Conservation (phyloP, 441 rosid genomes). For the Pelargonium citronellum region DNA sequence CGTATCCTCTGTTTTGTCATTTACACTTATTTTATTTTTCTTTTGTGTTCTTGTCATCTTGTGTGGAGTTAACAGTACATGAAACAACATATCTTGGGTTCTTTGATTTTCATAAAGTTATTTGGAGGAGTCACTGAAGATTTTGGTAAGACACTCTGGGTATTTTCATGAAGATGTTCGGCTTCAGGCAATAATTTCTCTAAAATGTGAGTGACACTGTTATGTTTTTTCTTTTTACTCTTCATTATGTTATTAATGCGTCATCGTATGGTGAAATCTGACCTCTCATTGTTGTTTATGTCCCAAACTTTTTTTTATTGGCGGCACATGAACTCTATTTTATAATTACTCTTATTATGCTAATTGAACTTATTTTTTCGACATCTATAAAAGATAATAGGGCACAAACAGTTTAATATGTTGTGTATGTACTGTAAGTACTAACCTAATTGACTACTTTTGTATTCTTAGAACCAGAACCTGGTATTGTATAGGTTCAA, state of each 20-base stretch:
- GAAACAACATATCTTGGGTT: constrained; percentile 20
- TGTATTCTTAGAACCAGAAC: neutral
- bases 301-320: neutral
- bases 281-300: neutral
- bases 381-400: neutral
- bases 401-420: neutral
- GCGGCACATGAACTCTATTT: neutral
- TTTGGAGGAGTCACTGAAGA: constrained; percentile 80
- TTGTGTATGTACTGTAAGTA: neutral
- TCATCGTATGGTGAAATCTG: neutral
- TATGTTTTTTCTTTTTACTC: neutral
- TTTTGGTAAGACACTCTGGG: constrained; percentile 72
- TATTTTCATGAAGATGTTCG: constrained; percentile 99
- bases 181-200: constrained; percentile 79
- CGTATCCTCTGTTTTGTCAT: constrained; percentile 56
- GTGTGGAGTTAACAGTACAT: neutral
- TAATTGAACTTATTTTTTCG: neutral
- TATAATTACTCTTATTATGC: neutral
- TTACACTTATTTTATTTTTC: constrained; percentile 9
- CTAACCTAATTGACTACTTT: neutral
- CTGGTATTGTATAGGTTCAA: neutral
- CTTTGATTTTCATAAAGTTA: constrained; percentile 60
- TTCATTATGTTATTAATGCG: no score
- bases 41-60: neutral
- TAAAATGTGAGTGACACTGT: constrained; percentile 62